Base-by-base conservation (phyloP, 2,329 filamentous ascomycete genomes). In the Hypoxylon sp. region DNA sequence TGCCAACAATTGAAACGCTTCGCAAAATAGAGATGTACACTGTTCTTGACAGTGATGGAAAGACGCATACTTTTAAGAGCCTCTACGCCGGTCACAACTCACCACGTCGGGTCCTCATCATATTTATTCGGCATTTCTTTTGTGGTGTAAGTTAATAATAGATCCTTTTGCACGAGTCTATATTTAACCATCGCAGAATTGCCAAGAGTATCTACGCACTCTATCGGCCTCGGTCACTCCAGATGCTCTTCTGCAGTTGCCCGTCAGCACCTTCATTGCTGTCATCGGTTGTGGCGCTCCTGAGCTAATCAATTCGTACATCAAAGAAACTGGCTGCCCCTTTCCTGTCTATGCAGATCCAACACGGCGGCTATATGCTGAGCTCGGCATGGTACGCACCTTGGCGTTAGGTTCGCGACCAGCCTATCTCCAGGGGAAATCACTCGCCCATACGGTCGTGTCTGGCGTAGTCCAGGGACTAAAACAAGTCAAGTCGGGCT, bases 311-410 rank as follows among this genome's bases (percentile, higher is more conserved):
- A 82, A 87, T 65, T 85, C 87, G 80, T 94, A 94, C 80, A 81
- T 82, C 17, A 76, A 84, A 21, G 83, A 86, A 59, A 91, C 91
- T 0, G 77, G 77, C n/a, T 93, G 90, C 73, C 84, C 86, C 1
- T 94, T 90, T 80, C 89, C 90, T n/a, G 85, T 94, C 63, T 94
- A 92, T 80, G 87, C 91, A n/a, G 92, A 94, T 75, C 91, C 91
- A 0, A 88, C 87, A 2, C 83, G 86, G 32, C 84, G 84, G 34
- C 82, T 94, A 5, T 93, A 93, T 80, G 80, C 86, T 41, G 82
- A 85, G 53, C 85, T 95, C 1, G 90, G 87, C 69, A 92, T 94
- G 91, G 82, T 85, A 10, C 87, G 85, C 67, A 91, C 90, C 1
- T 82, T 90, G 36, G 83, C 83, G 0, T 73, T 91, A 19, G 91